These are phyloP conservation scores for Jacaranda copaia DNA, from an alignment of 257 asterid species.

Conservation along the genomic window DNA sequence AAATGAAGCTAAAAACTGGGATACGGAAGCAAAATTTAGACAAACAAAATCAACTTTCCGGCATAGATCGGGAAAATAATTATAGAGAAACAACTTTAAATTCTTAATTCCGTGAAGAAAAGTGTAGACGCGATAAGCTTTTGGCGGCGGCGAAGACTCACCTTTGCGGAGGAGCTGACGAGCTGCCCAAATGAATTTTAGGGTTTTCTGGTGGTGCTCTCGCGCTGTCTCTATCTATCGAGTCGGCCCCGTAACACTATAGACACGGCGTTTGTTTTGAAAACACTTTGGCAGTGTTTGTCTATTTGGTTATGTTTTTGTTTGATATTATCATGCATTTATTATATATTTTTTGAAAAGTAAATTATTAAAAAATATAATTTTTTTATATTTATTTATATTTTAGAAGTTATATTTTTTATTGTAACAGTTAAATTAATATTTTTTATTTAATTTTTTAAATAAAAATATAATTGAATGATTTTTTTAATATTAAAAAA, in stretches of 20 bases:
- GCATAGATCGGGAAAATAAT: neutral
- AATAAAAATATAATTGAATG: no score
- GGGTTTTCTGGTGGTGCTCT: conserved; percentile 17
- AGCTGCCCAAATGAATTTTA: conserved; percentile 25
- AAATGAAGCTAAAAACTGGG: neutral
- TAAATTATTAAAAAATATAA: no score
- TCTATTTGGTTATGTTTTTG: no score
- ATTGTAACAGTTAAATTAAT: no score
- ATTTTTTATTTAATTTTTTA: no score
- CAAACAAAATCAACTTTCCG: neutral
- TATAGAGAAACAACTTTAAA: neutral
- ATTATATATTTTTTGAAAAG: no score
- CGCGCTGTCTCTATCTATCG: neutral
- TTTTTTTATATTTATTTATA: no score
- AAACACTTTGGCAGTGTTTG: no score
- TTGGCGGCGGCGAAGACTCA: conserved; percentile 11
- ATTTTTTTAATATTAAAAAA: no score
- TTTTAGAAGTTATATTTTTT: no score
- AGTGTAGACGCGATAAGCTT: neutral
- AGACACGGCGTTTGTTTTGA: neutral
- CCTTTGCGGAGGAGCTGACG: conserved; percentile 33
- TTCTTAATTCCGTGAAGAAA: neutral
- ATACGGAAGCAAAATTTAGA: neutral
- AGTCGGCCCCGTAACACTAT: neutral
- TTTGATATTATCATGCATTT: no score